These are phyloP conservation scores for Eucalyptus rudis DNA, from an alignment of 345 rosid genomes.

Conservation along the genomic window DNA sequence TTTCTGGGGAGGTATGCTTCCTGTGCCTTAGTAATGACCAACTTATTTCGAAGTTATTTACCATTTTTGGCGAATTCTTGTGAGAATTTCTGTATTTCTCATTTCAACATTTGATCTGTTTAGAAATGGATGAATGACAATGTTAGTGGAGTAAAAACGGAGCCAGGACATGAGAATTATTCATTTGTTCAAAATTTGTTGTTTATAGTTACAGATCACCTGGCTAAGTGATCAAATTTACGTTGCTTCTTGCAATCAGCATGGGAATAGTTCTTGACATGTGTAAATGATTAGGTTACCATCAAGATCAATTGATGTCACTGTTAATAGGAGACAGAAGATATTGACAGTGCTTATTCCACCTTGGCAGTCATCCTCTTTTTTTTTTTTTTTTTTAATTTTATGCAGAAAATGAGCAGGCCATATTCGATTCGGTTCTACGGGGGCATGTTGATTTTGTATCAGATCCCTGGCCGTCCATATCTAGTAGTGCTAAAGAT, in stretches of 20 bases:
- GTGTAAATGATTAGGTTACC: not conserved
- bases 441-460: slow-evolving; percentile 63
- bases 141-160: not conserved
- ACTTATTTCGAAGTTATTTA: not conserved
- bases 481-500: slow-evolving; percentile 80
- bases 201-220: not conserved
- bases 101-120: not conserved
- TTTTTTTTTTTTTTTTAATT: not conserved
- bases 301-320: not conserved
- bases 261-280: not conserved
- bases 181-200: not conserved
- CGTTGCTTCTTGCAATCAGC: not conserved
- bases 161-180: not conserved
- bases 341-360: not conserved
- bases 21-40: not conserved
- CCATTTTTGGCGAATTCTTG: not conserved
- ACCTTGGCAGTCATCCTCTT: not conserved
- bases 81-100: not conserved
- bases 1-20: slow-evolving; percentile 77
- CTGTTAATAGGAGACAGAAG: not conserved
- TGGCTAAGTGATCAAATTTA: not conserved
- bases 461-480: slow-evolving; percentile 78
- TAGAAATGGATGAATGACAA: not conserved
- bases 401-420: slow-evolving; percentile 59
- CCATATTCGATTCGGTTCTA: slow-evolving; percentile 70